Evolutionary conservation across 2,329 filamentous ascomycete species (phyloP), one percentile per base, ranked within the genome.

Genomic region (Alternaria triticimaculans): DNA sequence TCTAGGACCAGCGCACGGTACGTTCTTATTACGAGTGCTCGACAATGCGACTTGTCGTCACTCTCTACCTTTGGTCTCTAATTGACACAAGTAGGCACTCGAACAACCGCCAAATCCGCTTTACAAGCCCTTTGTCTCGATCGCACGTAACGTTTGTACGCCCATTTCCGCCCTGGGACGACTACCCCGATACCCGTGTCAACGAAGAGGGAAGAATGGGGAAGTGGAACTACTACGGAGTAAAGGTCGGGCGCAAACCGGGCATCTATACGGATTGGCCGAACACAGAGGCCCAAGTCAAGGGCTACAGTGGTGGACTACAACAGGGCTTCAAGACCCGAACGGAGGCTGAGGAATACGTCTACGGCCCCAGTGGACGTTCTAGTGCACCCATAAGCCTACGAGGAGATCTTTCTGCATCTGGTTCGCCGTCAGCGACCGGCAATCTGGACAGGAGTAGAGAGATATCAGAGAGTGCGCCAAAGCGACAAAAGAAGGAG

Each of bases 261-360:
- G 88, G 88, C 3, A 87, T 90, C 18, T 90, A 90, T 75, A 86
- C 84, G 5, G 85, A 87, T 58, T 90, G 94, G 93, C 80, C 86
- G 12, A 87, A 89, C 45, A 92, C 91, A 11, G 85, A 90, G 64
- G 84, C 89, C 67, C 91, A 95, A 67, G 92, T 96, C 65, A 88
- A 85, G 30, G 92, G 91, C 3, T 90, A 89, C 75, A 90, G 90
- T 71, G 89, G 89, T 6, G 87, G 87, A 5, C 87, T 86, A 63
- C 87, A 84, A 60, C 82, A 82, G 70, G 77, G 76, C 8, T 86
- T 86, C 66, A 74, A 81, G 43, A 85, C 82, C 7, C 73, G 75
- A 25, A 85, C 84, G 61, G 93, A 96, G 78, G 95, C 95, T 0
- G 88, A 95, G 74, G 88, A 88, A 20, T 97, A 92, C 76, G 92